Evolutionary conservation across 768 basidiomycete species (phyloP).

Genomic region (Basidioascus undulatus): DNA sequence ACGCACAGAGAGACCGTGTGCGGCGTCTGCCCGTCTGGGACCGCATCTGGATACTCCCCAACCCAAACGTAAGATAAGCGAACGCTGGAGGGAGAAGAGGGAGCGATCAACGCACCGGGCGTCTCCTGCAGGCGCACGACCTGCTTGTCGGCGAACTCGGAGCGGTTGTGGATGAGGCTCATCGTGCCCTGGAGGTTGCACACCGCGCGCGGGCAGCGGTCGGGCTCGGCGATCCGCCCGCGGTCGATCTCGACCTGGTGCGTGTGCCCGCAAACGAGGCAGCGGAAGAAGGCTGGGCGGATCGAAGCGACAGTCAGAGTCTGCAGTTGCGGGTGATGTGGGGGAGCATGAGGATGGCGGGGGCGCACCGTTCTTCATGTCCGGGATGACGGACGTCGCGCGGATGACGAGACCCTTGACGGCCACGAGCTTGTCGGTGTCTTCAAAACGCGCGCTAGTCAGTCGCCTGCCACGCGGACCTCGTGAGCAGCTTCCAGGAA

Average conservation of each 20-base stretch:
- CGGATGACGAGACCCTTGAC: slow-evolving; percentile 95
- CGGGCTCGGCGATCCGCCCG: slow-evolving; percentile 88
- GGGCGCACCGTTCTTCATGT: slow-evolving; percentile 54
- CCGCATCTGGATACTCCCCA: slow-evolving; percentile 33
- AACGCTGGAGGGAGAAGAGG: not conserved
- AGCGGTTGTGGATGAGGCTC: slow-evolving; percentile 89
- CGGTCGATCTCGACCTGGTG: slow-evolving; percentile 90
- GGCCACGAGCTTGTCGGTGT: slow-evolving; percentile 89
- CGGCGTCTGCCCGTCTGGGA: slow-evolving; percentile 94
- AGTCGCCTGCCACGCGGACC: not conserved
- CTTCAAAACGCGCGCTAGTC: slow-evolving; percentile 21
- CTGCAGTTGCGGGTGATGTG: not conserved
- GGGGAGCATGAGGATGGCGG: not conserved
- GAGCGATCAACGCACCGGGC: slow-evolving; percentile 24
- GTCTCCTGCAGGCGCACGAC: slow-evolving; percentile 91
- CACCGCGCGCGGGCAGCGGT: slow-evolving; percentile 73
- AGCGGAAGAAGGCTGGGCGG: slow-evolving; percentile 78
- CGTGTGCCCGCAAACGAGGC: slow-evolving; percentile 86
- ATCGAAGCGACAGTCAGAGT: not conserved
- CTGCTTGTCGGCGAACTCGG: slow-evolving; percentile 86
- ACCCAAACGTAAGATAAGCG: not conserved
- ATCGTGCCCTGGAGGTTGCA: slow-evolving; percentile 72
- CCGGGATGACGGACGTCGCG: slow-evolving; percentile 89
- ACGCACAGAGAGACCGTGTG: slow-evolving; percentile 90
- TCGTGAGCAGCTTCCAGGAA: not conserved